Evolutionary conservation across 805 yeast genomes (phyloP), one percentile per base, ranked within the genome.

Genomic region (Kuraishia ogatae): DNA sequence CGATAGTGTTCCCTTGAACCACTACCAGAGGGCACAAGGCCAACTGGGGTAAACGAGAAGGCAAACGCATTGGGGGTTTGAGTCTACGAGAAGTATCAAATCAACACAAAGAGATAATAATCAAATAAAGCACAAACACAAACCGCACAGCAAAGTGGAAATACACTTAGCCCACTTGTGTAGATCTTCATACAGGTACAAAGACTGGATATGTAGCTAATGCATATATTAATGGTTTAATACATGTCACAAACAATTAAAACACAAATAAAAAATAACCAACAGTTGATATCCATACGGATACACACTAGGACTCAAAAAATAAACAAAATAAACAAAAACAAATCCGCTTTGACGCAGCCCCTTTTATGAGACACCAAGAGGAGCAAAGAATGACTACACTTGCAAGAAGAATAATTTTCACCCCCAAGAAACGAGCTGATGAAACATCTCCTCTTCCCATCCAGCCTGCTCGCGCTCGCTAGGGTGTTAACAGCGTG

Each of bases 1-100:
- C 56, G 28, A 50, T 26, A 50, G 56, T 54, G 50, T 50, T 54
- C 53, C 50, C 53, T 20, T 50, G 20, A 48, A 48, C 51, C 51
- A 53, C 48, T 39, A 20, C 48, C 48, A 48, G 47, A 15, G 17
- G 22, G 48, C 22, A 24, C 29, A 26, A 29, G 21, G 21, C 50
- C n/a, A 21, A 21, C 24, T 29, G 54, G 51, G 51, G 51, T 21
- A 20, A 48, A 53, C 48, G 51, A 48, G 51, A 53, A 53, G 54
- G 54, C 54, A 53, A 21, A 53, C 39, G 54, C 54, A 29, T 53
- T 53, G 54, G 54, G 21, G 19, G 21, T 35, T 35, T 35, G 43
- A 35, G 13, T 35, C 43, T 35, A 35, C 43, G 43, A 35, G 17
- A 35, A 35, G 3, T 15, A 35, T 15, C 6, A 35, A 35, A 35